Conservation (phyloP, 2,329 filamentous ascomycete species). For the Hymenoscyphus occultus region DNA sequence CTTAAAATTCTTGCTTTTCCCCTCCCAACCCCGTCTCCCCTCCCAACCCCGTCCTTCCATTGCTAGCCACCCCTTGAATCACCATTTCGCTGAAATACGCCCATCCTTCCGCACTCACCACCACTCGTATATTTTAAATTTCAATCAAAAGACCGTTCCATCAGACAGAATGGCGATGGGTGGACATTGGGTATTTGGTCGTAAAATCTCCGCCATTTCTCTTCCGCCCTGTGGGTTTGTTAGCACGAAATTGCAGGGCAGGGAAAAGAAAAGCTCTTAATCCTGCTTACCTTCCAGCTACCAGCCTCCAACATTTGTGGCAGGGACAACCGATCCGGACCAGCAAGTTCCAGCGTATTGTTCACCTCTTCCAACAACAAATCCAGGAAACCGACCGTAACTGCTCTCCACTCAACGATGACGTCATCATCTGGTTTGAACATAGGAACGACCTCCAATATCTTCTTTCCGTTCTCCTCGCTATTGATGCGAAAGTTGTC, state of each 20-base stretch:
- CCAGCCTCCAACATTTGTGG: slow-evolving; percentile 93
- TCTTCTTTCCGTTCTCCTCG: slow-evolving; percentile 67
- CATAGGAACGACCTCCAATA: slow-evolving; percentile 69
- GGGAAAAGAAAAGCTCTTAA: background rate
- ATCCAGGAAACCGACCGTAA: slow-evolving; percentile 73
- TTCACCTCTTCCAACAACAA: slow-evolving; percentile 69
- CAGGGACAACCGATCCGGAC: slow-evolving; percentile 68
- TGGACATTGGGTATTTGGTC: slow-evolving; percentile 81
- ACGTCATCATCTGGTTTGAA: slow-evolving; percentile 74
- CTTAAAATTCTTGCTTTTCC: background rate
- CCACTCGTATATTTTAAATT: background rate
- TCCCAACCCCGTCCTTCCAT: background rate
- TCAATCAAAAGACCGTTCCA: slow-evolving; percentile 81
- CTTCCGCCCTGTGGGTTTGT: slow-evolving; percentile 67
- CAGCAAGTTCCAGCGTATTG: slow-evolving; percentile 62
- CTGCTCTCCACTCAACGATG: slow-evolving; percentile 75
- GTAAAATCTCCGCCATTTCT: slow-evolving; percentile 91
- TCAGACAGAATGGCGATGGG: slow-evolving; percentile 96
- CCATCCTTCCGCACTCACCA: too few species aligned
- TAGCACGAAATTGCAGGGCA: slow-evolving; percentile 10
- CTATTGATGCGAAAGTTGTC: slow-evolving; percentile 68
- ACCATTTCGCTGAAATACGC: too few species aligned
- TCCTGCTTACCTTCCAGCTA: slow-evolving; percentile 80
- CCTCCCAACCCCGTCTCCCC: background rate
- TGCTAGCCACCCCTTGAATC: background rate